Base-by-base conservation (phyloP, 1,139 yeast species). In the Suhomyces terraborum region DNA sequence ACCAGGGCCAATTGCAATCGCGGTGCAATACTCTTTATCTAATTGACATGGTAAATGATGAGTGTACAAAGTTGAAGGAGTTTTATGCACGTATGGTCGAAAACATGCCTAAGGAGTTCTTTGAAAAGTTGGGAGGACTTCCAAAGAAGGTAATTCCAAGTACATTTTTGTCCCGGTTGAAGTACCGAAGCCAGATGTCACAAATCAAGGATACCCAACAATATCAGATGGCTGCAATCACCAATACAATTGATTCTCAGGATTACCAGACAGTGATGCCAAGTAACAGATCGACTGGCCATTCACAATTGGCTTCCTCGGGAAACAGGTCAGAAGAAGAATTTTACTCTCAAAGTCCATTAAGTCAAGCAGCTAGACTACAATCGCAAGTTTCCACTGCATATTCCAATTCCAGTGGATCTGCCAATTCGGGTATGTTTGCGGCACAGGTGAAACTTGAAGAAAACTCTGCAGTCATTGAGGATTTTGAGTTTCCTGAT, bases 1-100 rank as follows among this genome's bases (percentile, higher is more conserved):
- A 38, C 27, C 21, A 31, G 7, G 43, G 39, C 9, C 38, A 36
- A 7, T 31, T 47, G 8, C 49, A 47, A 24, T 27, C 40, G 6
- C 35, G 41, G 10, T 33, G 38, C 18, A 27, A 33, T 9, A 26
- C 29, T 6, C 25, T 37, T 17, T 14, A 29, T 12, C 17, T 25
- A n/a, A 35, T 18, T 6, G 36, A 35, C 9, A 14, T 4, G 8
- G 8, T 21, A 5, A 24, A 21, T 1, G 43, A 36, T 4, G 38
- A 32, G 6, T 36, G 39, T 14, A 17, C 22, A 13, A 32, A 29
- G 4, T 34, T 41, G 25, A 14, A 23, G 4, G 36, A 34, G 5
- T 20, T 41, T n/a, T 41, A 36, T 19, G 25, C 22, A 8, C 23
- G 38, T 10, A 36, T 41, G 26, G 40, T 41, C 18, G 29, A 30